Evolutionary conservation across 2,329 filamentous ascomycete species (phyloP), one percentile per base, ranked within the genome.

Genomic region (Claviceps monticola): DNA sequence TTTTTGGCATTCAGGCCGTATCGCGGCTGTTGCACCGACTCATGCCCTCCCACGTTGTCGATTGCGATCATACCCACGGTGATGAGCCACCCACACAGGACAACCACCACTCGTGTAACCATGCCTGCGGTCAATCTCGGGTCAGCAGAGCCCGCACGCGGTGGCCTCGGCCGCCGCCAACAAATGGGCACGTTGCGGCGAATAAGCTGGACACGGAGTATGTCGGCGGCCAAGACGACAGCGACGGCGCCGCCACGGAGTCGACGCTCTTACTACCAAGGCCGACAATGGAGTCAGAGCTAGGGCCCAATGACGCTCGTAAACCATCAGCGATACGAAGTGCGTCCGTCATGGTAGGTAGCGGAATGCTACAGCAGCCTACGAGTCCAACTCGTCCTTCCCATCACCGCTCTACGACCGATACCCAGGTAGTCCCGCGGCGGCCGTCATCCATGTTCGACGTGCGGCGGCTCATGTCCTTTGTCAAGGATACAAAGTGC

Each of bases 41-140:
- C 58, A 82, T 90, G 62, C 86, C 87, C 6, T 86, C 86, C 17
- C 84, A 88, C 58, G 82, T 89, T 5, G 85, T 90, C 51, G 84
- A 87, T 62, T 93, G 87, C 66, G 84, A 88, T 56, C 85, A 89
- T 61, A 78, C 74, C 45, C 85, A 90, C 60, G 74, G 79, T 13
- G 82, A 82, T 19, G 68, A 74, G 55, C 62, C 60, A 4, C 55
- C 55, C 26, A n/a, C 48, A 21, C 64, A 64, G 16, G 61, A 66
- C 38, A 52, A 49, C 21, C 55, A 49, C 26, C 55, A 58, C 43
- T 53, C 58, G 17, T 59, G 59, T 29, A 56, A 58, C 38, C 58
- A 58, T 19, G 51, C 51, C 45, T 60, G 64, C 21, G 58, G 56
- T 48, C 61, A 60, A 23, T 67, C 67, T 2, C 58, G 65, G 9